Evolutionary conservation across 805 yeast species (phyloP), one percentile per base, ranked within the genome.

Genomic region (Zygoascus bituminiphila): DNA sequence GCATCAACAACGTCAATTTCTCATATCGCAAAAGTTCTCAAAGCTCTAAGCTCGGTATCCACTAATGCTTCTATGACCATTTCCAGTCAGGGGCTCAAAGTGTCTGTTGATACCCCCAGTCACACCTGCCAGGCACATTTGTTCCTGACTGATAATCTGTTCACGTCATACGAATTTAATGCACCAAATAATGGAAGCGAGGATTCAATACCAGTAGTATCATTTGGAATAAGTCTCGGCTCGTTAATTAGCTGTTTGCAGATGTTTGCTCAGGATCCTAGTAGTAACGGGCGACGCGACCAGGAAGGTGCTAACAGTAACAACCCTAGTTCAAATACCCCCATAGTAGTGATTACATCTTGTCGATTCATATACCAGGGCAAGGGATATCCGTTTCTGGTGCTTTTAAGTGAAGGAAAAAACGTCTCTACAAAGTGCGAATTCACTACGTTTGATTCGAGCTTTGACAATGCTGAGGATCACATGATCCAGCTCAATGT

Each of bases 381-480:
- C 0, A 59, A 65, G 6, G 82, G 81, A 0, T 58, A 70, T 8
- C 82, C 82, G 0, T 78, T 82, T 55, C 68, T 75, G 0, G 51
- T 82, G 19, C 71, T 75, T 2, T 80, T 79, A 62, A 68, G 62
- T 45, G 81, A 78, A 54, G 82, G 78, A 45, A 59, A 65, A 1
- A 65, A 74, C 50, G 70, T 80, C 49, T 69, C 73, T 1, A 84
- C 82, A 53, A 63, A 73, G 37, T 81, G 84, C 51, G 81, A 78
- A 52, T 69, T 82, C 44, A 62, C 72, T 1, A 78, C 84, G 0
- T 71, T 50, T 37, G 57, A 49, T 62, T 42, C 25, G 33, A 70
- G 62, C 25, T 54, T 62, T 15, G 68, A 65, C 40, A 62, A 56
- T 35, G 58, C 55, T n/a, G 71, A 50, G 15, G 52, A 39, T 5